These are phyloP conservation scores for Leccinum ochraceum DNA, from an alignment of 768 basidiomycete genomes.

Conservation along the genomic window DNA sequence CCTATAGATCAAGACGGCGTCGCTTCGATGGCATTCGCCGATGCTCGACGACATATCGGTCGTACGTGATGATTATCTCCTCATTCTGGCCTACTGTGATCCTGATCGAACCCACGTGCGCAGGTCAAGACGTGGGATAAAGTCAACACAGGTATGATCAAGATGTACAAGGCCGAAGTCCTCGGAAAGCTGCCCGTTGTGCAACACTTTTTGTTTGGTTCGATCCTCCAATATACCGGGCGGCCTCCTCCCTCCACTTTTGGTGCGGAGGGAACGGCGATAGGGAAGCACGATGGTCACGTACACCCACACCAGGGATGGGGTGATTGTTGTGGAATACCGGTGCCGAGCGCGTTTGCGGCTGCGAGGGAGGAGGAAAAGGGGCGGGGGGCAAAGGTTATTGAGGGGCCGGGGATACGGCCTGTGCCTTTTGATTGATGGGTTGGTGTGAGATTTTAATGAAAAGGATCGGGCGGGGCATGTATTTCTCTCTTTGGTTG, in stretches of 20 bases:
- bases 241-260: conserved; percentile 40
- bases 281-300: conserved; percentile 19
- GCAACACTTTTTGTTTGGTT: conserved; percentile 95
- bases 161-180: conserved; percentile 97
- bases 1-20: conserved; percentile 87
- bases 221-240: conserved; percentile 69
- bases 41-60: conserved; percentile 99
- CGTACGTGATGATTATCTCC: conserved; percentile 33
- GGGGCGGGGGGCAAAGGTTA: conserved; percentile 36
- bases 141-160: conserved; percentile 94
- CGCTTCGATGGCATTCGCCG: conserved; percentile 95
- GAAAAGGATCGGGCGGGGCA: no score
- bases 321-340: conserved; percentile 93
- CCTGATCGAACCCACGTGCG: neutral
- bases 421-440: conserved; percentile 80
- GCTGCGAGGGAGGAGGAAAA: conserved; percentile 50
- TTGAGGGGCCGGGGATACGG: conserved; percentile 64
- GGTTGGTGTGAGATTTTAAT: no score
- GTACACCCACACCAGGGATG: conserved; percentile 58
- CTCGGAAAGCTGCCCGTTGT: conserved; percentile 93
- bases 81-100: neutral
- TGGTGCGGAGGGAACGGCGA: conserved; percentile 19
- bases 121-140: conserved; percentile 94
- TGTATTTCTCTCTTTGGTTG: no score
- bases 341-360: conserved; percentile 79